Conservation (phyloP, 2,329 filamentous ascomycete species). For the Colletotrichum chrysophilum region DNA sequence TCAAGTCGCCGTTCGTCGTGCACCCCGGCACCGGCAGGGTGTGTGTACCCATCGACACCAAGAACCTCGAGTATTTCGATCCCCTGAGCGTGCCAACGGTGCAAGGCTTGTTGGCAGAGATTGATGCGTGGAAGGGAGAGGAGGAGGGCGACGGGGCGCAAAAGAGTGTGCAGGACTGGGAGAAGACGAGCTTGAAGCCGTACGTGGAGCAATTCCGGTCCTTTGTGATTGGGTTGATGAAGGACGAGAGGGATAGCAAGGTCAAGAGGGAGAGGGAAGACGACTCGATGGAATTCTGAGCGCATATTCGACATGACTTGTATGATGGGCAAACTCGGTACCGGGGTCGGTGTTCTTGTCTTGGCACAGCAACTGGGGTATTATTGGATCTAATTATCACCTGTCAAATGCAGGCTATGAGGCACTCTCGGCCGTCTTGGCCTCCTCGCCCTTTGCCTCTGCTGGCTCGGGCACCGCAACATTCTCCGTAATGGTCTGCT, state of each 20-base stretch:
- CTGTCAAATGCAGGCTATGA: slow-evolving; percentile 9
- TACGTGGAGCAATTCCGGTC: slow-evolving; percentile 89
- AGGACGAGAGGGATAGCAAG: slow-evolving; percentile 68
- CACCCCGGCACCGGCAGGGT: slow-evolving; percentile 94
- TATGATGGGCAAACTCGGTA: slow-evolving; percentile 9
- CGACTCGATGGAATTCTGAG: slow-evolving; percentile 58
- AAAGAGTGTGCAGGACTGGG: slow-evolving; percentile 76
- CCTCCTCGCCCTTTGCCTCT: background rate
- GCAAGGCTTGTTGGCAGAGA: slow-evolving; percentile 79
- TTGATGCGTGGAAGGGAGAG: slow-evolving; percentile 75
- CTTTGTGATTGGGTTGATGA: slow-evolving; percentile 81
- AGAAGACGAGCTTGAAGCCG: slow-evolving; percentile 94
- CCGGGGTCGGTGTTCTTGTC: slow-evolving; percentile 5
- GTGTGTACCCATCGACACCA: slow-evolving; percentile 90
- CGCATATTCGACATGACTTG: slow-evolving; percentile 13
- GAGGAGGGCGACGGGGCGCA: slow-evolving; percentile 40
- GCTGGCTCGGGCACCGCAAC: background rate
- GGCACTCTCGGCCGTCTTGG: background rate
- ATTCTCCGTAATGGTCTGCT: slow-evolving; percentile 21
- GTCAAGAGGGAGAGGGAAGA: slow-evolving; percentile 64
- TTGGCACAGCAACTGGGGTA: slow-evolving; percentile 4
- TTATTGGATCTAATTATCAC: slow-evolving; percentile 10
- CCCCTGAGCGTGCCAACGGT: slow-evolving; percentile 90
- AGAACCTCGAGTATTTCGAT: slow-evolving; percentile 80
- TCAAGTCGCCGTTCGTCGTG: slow-evolving; percentile 96